Evolutionary conservation across 2,329 filamentous ascomycete species (phyloP).

Genomic region (Cytospora piceicola): DNA sequence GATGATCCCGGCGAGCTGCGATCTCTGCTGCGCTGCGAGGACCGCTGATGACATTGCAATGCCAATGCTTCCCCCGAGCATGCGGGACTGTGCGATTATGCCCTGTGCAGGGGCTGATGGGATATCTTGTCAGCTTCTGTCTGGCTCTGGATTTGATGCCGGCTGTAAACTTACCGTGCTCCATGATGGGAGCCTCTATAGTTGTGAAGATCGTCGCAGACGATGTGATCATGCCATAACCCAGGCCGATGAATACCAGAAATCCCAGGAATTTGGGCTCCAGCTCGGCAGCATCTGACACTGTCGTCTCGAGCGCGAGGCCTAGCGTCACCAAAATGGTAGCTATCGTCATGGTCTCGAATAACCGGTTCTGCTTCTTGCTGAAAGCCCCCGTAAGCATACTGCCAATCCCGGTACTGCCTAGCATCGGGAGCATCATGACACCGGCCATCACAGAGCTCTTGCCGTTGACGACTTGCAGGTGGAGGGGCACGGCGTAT

Average conservation of each 20-base stretch:
- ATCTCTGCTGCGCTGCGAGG: constrained; percentile 41
- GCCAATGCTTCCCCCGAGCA: constrained; percentile 58
- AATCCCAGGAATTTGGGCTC: constrained; percentile 54
- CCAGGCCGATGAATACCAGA: constrained; percentile 55
- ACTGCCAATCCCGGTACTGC: constrained; percentile 51
- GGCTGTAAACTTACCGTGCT: constrained; percentile 49
- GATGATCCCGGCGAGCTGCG: constrained; percentile 36
- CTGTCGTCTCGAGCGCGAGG: constrained; percentile 51
- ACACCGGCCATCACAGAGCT: constrained; percentile 51
- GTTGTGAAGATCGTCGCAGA: constrained; percentile 51
- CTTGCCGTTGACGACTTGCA: constrained; percentile 55
- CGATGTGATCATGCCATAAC: constrained; percentile 54
- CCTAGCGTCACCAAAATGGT: constrained; percentile 51
- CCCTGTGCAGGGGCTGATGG: constrained; percentile 54
- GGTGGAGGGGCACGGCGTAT: constrained; percentile 53
- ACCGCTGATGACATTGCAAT: constrained; percentile 57
- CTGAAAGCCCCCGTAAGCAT: constrained; percentile 48
- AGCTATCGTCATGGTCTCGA: constrained; percentile 49
- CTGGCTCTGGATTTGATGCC: not conserved
- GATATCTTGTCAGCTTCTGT: constrained; percentile 29
- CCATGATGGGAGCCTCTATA: constrained; percentile 46
- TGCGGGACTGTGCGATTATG: constrained; percentile 54
- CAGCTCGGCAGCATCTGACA: constrained; percentile 40
- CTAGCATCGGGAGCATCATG: constrained; percentile 58
- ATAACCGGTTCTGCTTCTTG: constrained; percentile 45